Percentiles rank a stretch among this genome's conserved stretches.
Evolutionary conservation across 768 basidiomycete species (phyloP).

Genomic region (Boletus rubescentipes): DNA sequence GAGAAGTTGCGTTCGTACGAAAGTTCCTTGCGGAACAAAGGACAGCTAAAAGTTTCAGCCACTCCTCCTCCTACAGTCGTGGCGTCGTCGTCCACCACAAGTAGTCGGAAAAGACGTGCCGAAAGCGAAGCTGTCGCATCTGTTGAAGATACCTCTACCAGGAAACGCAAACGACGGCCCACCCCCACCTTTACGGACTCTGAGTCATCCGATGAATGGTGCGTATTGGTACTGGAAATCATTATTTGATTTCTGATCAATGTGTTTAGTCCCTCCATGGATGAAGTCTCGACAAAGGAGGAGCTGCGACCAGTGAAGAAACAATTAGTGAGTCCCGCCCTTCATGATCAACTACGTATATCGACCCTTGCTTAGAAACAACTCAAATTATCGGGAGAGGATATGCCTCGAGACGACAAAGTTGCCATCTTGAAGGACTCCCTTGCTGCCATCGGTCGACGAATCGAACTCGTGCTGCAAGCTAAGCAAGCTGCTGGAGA

Average conservation of each 20-base stretch:
- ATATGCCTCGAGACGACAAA: conserved; percentile 94
- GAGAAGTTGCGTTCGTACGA: conserved; percentile 90
- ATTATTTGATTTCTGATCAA: conserved; percentile 7
- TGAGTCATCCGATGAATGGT: conserved; percentile 91
- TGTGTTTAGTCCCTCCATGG: conserved; percentile 82
- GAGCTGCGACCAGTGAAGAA: conserved; percentile 95
- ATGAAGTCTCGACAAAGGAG: conserved; percentile 90
- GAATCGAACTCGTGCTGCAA: conserved; percentile 82
- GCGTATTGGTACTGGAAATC: conserved; percentile 30
- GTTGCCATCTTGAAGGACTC: conserved; percentile 95
- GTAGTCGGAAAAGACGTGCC: conserved; percentile 69
- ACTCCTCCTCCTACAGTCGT: conserved; percentile 74
- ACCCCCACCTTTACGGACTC: conserved; percentile 97
- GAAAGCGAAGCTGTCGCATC: conserved; percentile 85
- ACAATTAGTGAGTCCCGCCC: conserved; percentile 64
- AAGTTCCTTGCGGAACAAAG: conserved; percentile 70
- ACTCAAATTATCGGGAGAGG: conserved; percentile 89
- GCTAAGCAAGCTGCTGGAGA: conserved; percentile 76
- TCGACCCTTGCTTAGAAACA: conserved; percentile 66
- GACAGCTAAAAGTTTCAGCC: conserved; percentile 66
- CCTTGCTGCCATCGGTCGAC: conserved; percentile 86
- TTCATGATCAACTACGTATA: not conserved
- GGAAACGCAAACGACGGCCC: conserved; percentile 88
- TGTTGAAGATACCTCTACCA: conserved; percentile 64
- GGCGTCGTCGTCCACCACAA: conserved; percentile 61